Conservation (phyloP, 2,329 filamentous ascomycete genomes). For the Plectosphaerella plurivora region DNA sequence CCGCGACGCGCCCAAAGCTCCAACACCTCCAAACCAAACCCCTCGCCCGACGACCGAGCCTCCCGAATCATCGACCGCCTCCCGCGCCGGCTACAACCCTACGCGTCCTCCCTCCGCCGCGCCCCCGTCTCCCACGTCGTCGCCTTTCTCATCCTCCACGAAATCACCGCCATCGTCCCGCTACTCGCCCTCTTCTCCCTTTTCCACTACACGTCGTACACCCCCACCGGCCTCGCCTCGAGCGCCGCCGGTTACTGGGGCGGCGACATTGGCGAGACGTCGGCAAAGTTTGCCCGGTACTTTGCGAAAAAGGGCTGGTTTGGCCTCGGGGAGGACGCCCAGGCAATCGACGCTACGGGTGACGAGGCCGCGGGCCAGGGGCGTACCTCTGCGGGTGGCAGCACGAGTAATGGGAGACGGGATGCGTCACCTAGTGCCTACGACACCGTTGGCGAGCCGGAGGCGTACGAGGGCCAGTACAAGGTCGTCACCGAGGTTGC, state of each 20-base stretch:
- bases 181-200: conserved; percentile 67
- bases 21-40: not conserved
- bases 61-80: conserved; percentile 48
- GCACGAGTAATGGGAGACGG: too few relatives aligned
- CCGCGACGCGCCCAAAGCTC: not conserved
- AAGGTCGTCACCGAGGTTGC: conserved; percentile 66
- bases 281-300: conserved; percentile 72
- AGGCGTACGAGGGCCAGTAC: conserved; percentile 40
- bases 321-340: conserved; percentile 41
- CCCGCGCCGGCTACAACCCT: conserved; percentile 63
- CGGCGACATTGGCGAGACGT: conserved; percentile 42
- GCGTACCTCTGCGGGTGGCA: too few relatives aligned
- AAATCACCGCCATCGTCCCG: conserved; percentile 82
- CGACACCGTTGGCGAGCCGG: conserved; percentile 18
- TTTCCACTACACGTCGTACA: conserved; percentile 77
- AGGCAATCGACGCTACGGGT: conserved; percentile 8
- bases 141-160: conserved; percentile 86
- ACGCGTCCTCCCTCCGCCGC: conserved; percentile 64
- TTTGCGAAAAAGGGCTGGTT: conserved; percentile 81
- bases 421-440: too few relatives aligned
- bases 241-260: conserved; percentile 35
- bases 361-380: not conserved
- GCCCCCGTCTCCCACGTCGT: conserved; percentile 80
- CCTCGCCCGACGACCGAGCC: conserved; percentile 22
- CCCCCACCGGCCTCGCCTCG: conserved; percentile 54